phyloP scores from a whole-genome alignment of 2,329 filamentous ascomycete genomes.

The Truncatella angustata region DNA sequence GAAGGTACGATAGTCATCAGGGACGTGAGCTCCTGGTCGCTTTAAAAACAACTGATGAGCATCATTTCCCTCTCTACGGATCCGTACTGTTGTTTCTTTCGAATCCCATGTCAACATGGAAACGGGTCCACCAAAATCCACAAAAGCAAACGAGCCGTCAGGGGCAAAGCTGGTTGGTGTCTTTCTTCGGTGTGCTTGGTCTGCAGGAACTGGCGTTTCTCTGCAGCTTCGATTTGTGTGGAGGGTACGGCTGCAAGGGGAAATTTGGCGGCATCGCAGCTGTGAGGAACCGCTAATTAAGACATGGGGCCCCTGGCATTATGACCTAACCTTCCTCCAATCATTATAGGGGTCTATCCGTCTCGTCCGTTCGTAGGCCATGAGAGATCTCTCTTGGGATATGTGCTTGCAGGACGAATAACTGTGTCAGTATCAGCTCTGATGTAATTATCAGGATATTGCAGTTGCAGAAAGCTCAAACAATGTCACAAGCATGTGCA shows the following conservation, averaged over 20 bases:
- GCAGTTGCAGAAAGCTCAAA: too few relatives aligned
- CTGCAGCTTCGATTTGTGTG: not conserved
- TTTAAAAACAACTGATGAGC: conserved; percentile 16
- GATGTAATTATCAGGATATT: too few relatives aligned
- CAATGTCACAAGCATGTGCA: too few relatives aligned
- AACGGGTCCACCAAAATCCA: conserved; percentile 8
- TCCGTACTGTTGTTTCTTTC: conserved; percentile 20
- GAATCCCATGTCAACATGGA: conserved; percentile 19
- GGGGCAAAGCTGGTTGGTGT: not conserved
- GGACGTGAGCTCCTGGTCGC: conserved; percentile 13
- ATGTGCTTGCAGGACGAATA: too few relatives aligned
- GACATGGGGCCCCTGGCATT: not conserved
- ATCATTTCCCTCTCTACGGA: conserved; percentile 21
- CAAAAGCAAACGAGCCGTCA: conserved; percentile 7
- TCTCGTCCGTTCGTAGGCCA: not conserved
- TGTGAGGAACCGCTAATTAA: conserved; percentile 7
- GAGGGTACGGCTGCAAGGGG: not conserved
- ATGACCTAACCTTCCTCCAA: not conserved
- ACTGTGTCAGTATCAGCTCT: too few relatives aligned
- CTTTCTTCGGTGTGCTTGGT: not conserved
- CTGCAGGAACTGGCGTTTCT: not conserved
- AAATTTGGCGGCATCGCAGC: conserved; percentile 8
- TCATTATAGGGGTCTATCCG: not conserved
- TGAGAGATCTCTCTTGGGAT: not conserved
- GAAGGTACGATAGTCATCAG: not conserved